Evolutionary conservation across 2,329 filamentous ascomycete species (phyloP).

Genomic region (Aspergillus sp.): DNA sequence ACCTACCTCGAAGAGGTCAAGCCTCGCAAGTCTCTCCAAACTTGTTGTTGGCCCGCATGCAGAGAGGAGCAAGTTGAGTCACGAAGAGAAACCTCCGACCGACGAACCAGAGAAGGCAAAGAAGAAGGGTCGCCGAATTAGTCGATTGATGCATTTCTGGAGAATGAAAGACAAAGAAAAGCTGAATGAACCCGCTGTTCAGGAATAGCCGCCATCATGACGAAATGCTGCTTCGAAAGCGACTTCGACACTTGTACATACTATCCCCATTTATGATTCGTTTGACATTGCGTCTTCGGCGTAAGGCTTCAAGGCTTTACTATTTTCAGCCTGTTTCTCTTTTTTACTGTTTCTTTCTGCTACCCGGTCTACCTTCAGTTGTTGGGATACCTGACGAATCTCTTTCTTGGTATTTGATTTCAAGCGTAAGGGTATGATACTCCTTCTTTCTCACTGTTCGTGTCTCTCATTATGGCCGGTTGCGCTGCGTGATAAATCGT

Average conservation of each 20-base stretch:
- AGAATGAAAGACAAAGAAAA: constrained; percentile 52
- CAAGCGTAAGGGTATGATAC: constrained; percentile 39
- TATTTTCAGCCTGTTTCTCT: constrained; percentile 5
- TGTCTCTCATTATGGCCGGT: constrained; percentile 41
- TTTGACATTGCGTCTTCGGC: constrained; percentile 27
- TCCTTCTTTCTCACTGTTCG: constrained; percentile 31
- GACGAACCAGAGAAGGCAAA: constrained; percentile 46
- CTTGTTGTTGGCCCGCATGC: constrained; percentile 50
- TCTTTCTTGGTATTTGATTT: constrained; percentile 36
- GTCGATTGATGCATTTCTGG: constrained; percentile 56
- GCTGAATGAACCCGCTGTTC: constrained; percentile 24
- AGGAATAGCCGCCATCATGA: constrained; percentile 31
- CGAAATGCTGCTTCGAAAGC: constrained; percentile 22
- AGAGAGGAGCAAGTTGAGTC: constrained; percentile 50
- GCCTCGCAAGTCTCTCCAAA: constrained; percentile 54
- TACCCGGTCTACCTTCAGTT: constrained; percentile 25
- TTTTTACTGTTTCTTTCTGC: constrained; percentile 19
- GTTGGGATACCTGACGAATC: constrained; percentile 39
- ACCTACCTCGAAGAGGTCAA: constrained; percentile 50
- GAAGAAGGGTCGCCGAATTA: constrained; percentile 52
- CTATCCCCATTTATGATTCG: constrained; percentile 25
- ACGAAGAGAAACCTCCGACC: constrained; percentile 49
- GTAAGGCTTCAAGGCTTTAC: constrained; percentile 2
- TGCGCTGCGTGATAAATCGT: constrained; percentile 31
- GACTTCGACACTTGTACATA: constrained; percentile 23